Conservation (phyloP, 2,329 filamentous ascomycete genomes). For the Xylaria sp. region DNA sequence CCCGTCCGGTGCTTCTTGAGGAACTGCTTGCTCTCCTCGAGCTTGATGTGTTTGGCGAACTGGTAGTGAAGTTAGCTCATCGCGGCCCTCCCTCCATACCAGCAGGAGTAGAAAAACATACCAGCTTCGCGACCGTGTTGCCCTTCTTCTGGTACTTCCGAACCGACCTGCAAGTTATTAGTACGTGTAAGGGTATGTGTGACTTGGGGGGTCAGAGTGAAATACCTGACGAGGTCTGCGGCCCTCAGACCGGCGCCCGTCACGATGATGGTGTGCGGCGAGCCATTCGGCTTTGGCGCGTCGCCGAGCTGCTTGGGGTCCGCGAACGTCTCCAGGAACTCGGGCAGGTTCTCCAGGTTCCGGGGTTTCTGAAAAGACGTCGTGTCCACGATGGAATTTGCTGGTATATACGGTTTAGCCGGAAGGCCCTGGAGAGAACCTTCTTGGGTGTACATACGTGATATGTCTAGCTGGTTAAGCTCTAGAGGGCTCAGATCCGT, state of each 20-base stretch:
- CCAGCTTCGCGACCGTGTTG: conserved; percentile 78
- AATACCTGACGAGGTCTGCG: conserved; percentile 76
- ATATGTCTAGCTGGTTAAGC: conserved; percentile 77
- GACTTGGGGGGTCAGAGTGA: neutral
- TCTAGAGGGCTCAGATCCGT: conserved; percentile 82
- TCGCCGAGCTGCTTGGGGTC: conserved; percentile 61
- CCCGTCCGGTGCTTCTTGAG: conserved; percentile 72
- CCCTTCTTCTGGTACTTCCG: conserved; percentile 80
- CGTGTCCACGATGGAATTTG: conserved; percentile 76
- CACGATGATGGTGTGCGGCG: conserved; percentile 88
- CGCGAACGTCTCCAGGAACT: conserved; percentile 72
- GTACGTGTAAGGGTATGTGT: neutral
- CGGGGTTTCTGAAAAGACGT: conserved; percentile 71
- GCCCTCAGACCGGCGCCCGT: conserved; percentile 82
- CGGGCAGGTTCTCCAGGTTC: conserved; percentile 72
- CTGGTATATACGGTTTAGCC: conserved; percentile 46
- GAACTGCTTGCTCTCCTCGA: conserved; percentile 80
- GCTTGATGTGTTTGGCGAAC: conserved; percentile 98
- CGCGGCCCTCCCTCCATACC: neutral
- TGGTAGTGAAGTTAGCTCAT: conserved; percentile 34
- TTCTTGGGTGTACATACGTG: conserved; percentile 56
- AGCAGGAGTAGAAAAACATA: conserved; percentile 34
- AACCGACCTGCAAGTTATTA: conserved; percentile 57
- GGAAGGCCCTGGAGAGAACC: neutral
- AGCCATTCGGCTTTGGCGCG: conserved; percentile 68